Percentiles rank a stretch among this genome's conserved stretches.
Conservation (phyloP, 331 rosid species). For the Arachis monticola region DNA sequence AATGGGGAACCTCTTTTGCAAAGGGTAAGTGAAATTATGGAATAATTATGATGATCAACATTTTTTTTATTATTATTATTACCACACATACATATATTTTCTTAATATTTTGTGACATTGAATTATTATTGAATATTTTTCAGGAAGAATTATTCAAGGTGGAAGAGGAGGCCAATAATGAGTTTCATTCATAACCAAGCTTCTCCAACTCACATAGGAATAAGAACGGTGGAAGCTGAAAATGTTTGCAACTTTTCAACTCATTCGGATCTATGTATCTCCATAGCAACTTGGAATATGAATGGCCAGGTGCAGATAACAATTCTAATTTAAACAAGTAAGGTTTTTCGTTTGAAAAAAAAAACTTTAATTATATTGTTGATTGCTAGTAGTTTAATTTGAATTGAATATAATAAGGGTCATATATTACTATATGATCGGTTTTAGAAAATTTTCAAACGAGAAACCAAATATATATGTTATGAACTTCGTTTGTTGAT, state of each 20-base stretch:
- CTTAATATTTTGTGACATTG: not conserved
- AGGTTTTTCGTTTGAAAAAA: not conserved
- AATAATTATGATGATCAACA: no score
- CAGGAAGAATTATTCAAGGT: slow-evolving; percentile 38
- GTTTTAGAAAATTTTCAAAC: not conserved
- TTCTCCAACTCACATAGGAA: slow-evolving; percentile 52
- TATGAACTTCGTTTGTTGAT: not conserved
- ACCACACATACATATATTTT: not conserved
- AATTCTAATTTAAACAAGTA: not conserved
- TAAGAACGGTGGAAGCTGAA: slow-evolving; percentile 51
- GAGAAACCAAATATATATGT: not conserved
- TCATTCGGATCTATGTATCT: slow-evolving; percentile 60
- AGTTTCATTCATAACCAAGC: slow-evolving; percentile 48
- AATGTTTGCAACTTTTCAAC: slow-evolving; percentile 47
- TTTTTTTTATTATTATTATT: no score
- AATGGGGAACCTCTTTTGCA: slow-evolving; percentile 51
- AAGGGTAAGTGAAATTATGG: slow-evolving; percentile 45
- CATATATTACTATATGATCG: no score
- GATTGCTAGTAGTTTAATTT: no score
- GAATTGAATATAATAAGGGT: no score
- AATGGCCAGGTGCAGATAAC: slow-evolving; percentile 56
- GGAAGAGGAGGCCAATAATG: slow-evolving; percentile 40
- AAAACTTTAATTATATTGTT: no score
- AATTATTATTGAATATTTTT: slow-evolving; percentile 6
- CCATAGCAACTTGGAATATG: slow-evolving; percentile 80